Conservation (phyloP, 148 eudicot species). For the Chenopodium quinoa region DNA sequence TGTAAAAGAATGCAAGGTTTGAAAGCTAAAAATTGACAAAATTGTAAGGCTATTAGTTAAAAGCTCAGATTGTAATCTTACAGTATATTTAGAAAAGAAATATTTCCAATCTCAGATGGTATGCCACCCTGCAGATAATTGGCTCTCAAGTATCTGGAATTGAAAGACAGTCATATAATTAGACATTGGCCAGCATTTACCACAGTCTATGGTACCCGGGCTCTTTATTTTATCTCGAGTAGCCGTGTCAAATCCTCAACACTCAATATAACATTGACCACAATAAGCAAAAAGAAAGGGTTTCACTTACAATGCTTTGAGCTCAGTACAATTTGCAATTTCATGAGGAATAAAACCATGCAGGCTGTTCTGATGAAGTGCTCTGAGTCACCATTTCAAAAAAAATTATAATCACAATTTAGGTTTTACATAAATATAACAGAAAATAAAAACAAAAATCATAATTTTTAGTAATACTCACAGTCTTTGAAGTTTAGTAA, state of each 20-base stretch:
- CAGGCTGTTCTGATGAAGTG: conserved; percentile 88
- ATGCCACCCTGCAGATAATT: conserved; percentile 96
- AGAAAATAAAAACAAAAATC: not conserved
- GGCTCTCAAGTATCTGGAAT: conserved; percentile 70
- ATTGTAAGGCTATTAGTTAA: not conserved
- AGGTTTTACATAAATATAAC: not conserved
- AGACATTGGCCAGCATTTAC: not conserved
- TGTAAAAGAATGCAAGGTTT: not conserved
- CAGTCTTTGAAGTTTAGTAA: conserved; percentile 78
- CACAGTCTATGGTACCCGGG: not conserved
- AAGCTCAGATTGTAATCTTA: conserved; percentile 33
- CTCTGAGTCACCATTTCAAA: conserved; percentile 41
- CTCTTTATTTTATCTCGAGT: not conserved
- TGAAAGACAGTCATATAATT: not conserved
- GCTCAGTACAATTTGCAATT: conserved; percentile 69
- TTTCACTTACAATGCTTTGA: conserved; percentile 83
- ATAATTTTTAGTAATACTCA: conserved; percentile 40
- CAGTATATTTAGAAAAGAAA: conserved; percentile 72
- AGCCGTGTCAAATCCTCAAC: not conserved
- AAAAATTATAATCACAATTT: not conserved
- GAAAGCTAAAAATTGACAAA: not conserved
- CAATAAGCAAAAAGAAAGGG: not conserved
- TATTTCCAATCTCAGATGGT: conserved; percentile 85
- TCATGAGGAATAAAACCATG: conserved; percentile 90
- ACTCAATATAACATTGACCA: not conserved